Evolutionary conservation across 768 basidiomycete species (phyloP).

Genomic region (Lentinula detonsa): DNA sequence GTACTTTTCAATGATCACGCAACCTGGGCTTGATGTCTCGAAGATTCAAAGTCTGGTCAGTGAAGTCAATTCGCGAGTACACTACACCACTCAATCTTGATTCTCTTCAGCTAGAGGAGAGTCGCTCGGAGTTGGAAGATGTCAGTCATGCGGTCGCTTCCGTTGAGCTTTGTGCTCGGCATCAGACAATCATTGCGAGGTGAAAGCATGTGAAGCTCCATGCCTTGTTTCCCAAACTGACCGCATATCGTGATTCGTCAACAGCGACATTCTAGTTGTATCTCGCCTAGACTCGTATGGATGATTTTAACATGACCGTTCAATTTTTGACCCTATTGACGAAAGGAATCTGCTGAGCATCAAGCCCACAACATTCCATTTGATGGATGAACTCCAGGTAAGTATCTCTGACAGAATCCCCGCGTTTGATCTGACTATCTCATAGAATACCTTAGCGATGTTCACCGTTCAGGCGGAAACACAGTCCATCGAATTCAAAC

Average conservation of each 20-base stretch:
- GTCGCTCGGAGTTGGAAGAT: not conserved
- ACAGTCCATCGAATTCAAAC: not conserved
- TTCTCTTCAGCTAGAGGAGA: not conserved
- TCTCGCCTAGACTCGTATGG: slow-evolving; percentile 2
- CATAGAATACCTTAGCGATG: slow-evolving; percentile 3
- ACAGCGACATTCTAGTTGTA: slow-evolving; percentile 6
- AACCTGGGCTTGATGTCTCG: too few species aligned
- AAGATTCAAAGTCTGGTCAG: too few species aligned
- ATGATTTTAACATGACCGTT: not conserved
- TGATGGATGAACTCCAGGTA: slow-evolving; percentile 4
- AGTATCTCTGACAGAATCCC: not conserved
- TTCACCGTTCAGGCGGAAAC: slow-evolving; percentile 1
- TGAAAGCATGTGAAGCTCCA: not conserved
- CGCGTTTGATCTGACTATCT: not conserved
- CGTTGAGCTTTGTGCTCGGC: slow-evolving; percentile 3
- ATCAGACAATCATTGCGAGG: slow-evolving; percentile 7
- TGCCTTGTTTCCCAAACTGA: too few species aligned
- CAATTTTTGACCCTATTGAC: not conserved
- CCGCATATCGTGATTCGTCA: not conserved
- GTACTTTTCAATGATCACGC: too few species aligned
- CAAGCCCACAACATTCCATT: not conserved
- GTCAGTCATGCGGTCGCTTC: slow-evolving; percentile 1
- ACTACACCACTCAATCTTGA: too few species aligned
- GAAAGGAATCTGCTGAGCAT: slow-evolving; percentile 5
- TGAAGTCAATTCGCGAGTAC: too few species aligned